These are phyloP conservation scores for Poa annua DNA, from an alignment of 176 grass and related monocot genomes.

Conservation along the genomic window DNA sequence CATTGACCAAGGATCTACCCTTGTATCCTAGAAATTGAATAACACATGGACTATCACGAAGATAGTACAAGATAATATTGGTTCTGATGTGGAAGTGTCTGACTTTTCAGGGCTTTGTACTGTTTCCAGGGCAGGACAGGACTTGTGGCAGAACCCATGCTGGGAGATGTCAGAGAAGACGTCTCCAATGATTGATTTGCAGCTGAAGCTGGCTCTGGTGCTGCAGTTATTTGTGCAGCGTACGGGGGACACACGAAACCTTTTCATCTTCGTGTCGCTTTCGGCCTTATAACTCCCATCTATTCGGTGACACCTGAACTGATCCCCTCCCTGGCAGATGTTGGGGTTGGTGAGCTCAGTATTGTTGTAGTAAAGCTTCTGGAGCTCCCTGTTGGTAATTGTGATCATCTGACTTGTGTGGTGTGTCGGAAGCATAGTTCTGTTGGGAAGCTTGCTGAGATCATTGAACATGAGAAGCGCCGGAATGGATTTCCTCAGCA, in stretches of 20 bases:
- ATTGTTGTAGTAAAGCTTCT: slow-evolving; percentile 59
- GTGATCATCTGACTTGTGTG: slow-evolving; percentile 50
- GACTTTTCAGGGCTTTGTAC: slow-evolving; percentile 50
- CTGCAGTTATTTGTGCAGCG: slow-evolving; percentile 21
- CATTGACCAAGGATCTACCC: slow-evolving; percentile 35
- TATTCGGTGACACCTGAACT: slow-evolving; percentile 66
- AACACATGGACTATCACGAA: slow-evolving; percentile 30
- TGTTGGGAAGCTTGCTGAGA: slow-evolving; percentile 55
- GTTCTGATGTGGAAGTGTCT: slow-evolving; percentile 19
- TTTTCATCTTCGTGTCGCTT: slow-evolving; percentile 23
- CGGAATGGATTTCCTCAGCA: slow-evolving; percentile 52
- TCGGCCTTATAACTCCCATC: slow-evolving; percentile 45
- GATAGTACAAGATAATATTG: slow-evolving; percentile 38
- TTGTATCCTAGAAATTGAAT: slow-evolving; percentile 48
- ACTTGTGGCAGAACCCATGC: slow-evolving; percentile 31
- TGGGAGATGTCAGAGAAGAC: slow-evolving; percentile 44
- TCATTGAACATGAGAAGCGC: slow-evolving; percentile 44
- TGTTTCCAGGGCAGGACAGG: slow-evolving; percentile 43
- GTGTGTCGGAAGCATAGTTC: slow-evolving; percentile 52
- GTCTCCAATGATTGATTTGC: slow-evolving; percentile 40
- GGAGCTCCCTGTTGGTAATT: slow-evolving; percentile 39
- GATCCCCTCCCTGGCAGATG: slow-evolving; percentile 44
- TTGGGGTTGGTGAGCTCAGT: slow-evolving; percentile 46
- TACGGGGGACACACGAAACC: background rate
- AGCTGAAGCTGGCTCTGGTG: slow-evolving; percentile 20